These are phyloP conservation scores for Nepenthes gracilis DNA, from an alignment of 148 eudicot species.

Conservation along the genomic window DNA sequence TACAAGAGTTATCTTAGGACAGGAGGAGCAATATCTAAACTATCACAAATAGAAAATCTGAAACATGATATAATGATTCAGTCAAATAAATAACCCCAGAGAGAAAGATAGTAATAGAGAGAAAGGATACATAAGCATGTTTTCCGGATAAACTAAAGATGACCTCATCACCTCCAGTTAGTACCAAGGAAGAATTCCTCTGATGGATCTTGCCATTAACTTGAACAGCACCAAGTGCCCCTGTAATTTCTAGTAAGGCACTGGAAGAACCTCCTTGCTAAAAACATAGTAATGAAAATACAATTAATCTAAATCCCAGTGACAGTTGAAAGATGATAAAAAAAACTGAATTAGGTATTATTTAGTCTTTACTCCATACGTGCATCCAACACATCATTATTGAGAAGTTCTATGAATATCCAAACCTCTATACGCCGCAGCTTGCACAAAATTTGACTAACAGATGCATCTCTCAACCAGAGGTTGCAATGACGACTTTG, in stretches of 20 bases:
- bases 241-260: slow-evolving; percentile 65
- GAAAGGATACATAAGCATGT: slow-evolving; percentile 92
- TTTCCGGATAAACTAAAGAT: slow-evolving; percentile 51
- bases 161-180: slow-evolving; percentile 81
- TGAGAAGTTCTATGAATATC: not conserved
- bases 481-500: slow-evolving; percentile 73
- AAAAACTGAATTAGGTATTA: not conserved
- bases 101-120: not conserved
- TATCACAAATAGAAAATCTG: too few relatives aligned
- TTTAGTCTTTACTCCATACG: not conserved
- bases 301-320: not conserved
- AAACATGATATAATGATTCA: too few relatives aligned
- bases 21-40: too few relatives aligned
- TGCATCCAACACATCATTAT: not conserved
- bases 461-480: slow-evolving; percentile 48
- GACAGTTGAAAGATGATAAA: not conserved
- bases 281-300: not conserved
- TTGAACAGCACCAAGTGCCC: slow-evolving; percentile 63
- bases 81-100: too few relatives aligned
- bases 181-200: slow-evolving; percentile 40
- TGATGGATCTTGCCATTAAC: slow-evolving; percentile 52
- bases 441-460: slow-evolving; percentile 64
- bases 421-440: slow-evolving; percentile 65
- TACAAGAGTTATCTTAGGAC: too few relatives aligned
- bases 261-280: slow-evolving; percentile 26